phyloP scores from a whole-genome alignment of 1,284 basidiomycete species.

The Coniophora puteana region DNA sequence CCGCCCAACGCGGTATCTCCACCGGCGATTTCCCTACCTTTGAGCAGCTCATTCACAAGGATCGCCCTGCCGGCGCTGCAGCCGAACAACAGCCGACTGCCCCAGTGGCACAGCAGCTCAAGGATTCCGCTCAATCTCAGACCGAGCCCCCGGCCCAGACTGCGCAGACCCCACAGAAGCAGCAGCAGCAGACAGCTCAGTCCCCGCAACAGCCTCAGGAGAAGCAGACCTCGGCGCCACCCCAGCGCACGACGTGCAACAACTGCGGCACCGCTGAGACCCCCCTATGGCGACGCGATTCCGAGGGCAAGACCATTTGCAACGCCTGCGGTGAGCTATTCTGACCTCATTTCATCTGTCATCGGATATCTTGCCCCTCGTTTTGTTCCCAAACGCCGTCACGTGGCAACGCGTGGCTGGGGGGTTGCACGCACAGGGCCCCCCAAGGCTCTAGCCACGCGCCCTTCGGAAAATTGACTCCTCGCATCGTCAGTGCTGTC shows the following conservation, averaged over 20 bases:
- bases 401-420: conserved; percentile 26
- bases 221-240: too few relatives aligned
- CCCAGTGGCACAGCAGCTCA: conserved; percentile 11
- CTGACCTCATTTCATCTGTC: conserved; percentile 26
- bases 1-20: conserved; percentile 24
- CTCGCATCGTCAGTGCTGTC: conserved; percentile 30
- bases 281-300: conserved; percentile 79
- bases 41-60: conserved; percentile 26
- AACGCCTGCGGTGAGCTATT: conserved; percentile 80
- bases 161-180: conserved; percentile 19
- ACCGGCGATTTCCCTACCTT: conserved; percentile 25
- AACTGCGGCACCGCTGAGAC: conserved; percentile 75
- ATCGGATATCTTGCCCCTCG: conserved; percentile 25
- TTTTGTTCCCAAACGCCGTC: conserved; percentile 24
- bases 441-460: too few relatives aligned
- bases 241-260: conserved; percentile 47
- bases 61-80: conserved; percentile 14
- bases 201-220: conserved; percentile 17
- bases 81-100: conserved; percentile 13
- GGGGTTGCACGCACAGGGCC: conserved; percentile 28
- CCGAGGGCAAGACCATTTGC: conserved; percentile 77
- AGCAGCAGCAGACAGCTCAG: conserved; percentile 22
- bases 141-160: conserved; percentile 16
- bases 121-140: conserved; percentile 11
- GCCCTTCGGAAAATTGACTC: too few relatives aligned